These are phyloP conservation scores for Candida silvatica DNA, from an alignment of 805 yeast species.

Conservation along the genomic window DNA sequence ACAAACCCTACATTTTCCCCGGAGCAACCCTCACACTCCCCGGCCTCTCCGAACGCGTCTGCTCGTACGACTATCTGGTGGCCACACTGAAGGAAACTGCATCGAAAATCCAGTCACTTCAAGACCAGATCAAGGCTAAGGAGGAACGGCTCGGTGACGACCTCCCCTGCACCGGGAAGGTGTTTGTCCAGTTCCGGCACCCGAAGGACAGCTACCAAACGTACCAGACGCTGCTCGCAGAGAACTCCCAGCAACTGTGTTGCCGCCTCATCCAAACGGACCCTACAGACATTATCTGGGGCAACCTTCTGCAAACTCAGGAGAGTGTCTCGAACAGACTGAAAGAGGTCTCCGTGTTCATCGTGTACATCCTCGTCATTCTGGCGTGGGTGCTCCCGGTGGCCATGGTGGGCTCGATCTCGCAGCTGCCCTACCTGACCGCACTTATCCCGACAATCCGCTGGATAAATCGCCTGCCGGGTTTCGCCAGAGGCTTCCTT, in stretches of 20 bases:
- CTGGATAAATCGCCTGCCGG: slow-evolving; percentile 50
- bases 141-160: slow-evolving; percentile 1
- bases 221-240: slow-evolving; percentile 45
- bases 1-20: slow-evolving; percentile 12
- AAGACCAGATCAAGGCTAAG: slow-evolving; percentile 3
- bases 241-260: slow-evolving; percentile 33
- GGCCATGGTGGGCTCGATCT: slow-evolving; percentile 65
- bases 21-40: slow-evolving; percentile 10
- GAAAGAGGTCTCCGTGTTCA: slow-evolving; percentile 35
- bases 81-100: slow-evolving; percentile 6
- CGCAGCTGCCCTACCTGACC: slow-evolving; percentile 63
- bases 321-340: slow-evolving; percentile 28
- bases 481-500: slow-evolving; percentile 39
- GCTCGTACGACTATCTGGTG: slow-evolving; percentile 10
- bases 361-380: slow-evolving; percentile 40
- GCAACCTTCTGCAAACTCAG: slow-evolving; percentile 34
- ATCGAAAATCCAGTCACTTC: slow-evolving; percentile 7
- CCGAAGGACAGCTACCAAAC: slow-evolving; percentile 55
- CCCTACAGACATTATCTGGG: slow-evolving; percentile 69
- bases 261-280: slow-evolving; percentile 43
- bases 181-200: slow-evolving; percentile 54
- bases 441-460: slow-evolving; percentile 50
- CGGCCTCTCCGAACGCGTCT: slow-evolving; percentile 13
- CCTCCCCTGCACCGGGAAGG: slow-evolving; percentile 26
- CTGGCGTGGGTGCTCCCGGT: slow-evolving; percentile 73